Evolutionary conservation across 345 rosid genomes (phyloP).

Genomic region (Gossypium mustelinum): DNA sequence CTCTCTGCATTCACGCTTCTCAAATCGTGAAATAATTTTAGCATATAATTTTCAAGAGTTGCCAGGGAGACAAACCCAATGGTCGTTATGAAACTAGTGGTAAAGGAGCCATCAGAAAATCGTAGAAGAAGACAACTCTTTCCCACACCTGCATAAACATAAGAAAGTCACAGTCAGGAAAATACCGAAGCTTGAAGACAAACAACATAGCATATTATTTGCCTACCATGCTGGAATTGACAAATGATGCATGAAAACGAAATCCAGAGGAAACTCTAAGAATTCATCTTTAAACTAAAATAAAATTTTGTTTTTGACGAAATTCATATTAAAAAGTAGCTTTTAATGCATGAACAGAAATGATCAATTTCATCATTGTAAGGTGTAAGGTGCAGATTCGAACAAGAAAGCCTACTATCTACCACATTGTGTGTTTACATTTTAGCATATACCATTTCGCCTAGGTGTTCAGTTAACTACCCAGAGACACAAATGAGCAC

Average conservation of each 20-base stretch:
- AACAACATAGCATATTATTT: not conserved
- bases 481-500: not conserved
- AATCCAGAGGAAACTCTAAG: not conserved
- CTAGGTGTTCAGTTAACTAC: not conserved
- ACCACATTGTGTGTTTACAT: not conserved
- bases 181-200: not conserved
- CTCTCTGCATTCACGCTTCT: constrained; percentile 3
- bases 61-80: constrained; percentile 53
- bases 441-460: not conserved
- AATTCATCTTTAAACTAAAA: not conserved
- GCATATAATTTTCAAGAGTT: not conserved
- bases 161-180: not conserved
- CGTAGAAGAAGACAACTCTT: constrained; percentile 93
- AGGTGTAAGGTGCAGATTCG: not conserved
- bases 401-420: not conserved
- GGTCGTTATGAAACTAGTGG: constrained; percentile 91
- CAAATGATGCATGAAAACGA: not conserved
- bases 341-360: not conserved
- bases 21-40: not conserved
- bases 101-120: constrained; percentile 93
- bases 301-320: not conserved
- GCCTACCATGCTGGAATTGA: not conserved
- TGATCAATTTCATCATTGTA: not conserved
- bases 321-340: not conserved
- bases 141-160: constrained; percentile 58